phyloP scores from a whole-genome alignment of 371 early-diverging fungal species.

The Zychaea mexicana region DNA sequence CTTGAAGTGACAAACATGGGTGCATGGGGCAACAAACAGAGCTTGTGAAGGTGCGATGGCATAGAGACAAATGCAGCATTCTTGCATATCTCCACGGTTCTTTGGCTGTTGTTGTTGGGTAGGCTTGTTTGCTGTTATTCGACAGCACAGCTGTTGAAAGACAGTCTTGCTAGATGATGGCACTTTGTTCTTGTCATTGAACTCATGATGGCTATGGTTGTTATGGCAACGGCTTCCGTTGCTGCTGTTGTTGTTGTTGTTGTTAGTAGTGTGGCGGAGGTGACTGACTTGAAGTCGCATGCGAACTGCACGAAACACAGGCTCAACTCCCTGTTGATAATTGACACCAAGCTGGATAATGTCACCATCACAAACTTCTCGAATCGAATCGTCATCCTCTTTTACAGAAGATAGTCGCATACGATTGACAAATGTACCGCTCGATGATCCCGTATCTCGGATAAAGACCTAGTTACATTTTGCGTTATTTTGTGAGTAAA shows the following conservation, averaged over 20 bases:
- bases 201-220: too few species aligned
- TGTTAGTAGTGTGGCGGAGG: background rate
- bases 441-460: conserved; percentile 83
- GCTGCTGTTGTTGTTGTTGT: too few species aligned
- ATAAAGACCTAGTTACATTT: conserved; percentile 61
- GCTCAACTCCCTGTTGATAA: conserved; percentile 84
- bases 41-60: conserved; percentile 92
- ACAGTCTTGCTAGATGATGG: background rate
- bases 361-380: conserved; percentile 77
- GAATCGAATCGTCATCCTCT: background rate
- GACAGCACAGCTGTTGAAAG: background rate
- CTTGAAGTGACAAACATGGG: conserved; percentile 95
- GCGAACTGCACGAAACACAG: conserved; percentile 77
- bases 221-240: too few species aligned
- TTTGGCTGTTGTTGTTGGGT: background rate
- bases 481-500: conserved; percentile 8
- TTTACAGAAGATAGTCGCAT: conserved; percentile 76
- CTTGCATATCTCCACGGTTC: conserved; percentile 43
- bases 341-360: conserved; percentile 89
- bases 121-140: background rate
- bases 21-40: conserved; percentile 94
- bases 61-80: conserved; percentile 97
- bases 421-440: conserved; percentile 90
- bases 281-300: conserved; percentile 70
- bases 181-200: background rate